These are phyloP conservation scores for Russula emetica DNA, from an alignment of 768 basidiomycete genomes.

Conservation along the genomic window DNA sequence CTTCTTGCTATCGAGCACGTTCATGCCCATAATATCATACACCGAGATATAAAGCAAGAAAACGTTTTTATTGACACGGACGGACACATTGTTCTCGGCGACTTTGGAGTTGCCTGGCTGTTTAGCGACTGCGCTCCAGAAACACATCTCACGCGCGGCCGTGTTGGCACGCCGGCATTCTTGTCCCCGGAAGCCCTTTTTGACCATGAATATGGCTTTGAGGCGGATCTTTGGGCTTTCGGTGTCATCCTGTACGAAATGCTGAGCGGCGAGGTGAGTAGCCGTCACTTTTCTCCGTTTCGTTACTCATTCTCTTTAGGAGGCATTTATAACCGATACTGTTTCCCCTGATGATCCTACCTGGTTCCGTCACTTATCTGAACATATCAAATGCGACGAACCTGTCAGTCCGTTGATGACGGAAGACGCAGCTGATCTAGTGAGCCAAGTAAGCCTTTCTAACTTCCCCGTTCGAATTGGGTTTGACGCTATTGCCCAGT, in stretches of 20 bases:
- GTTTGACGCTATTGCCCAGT: neutral
- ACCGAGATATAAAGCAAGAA: conserved; percentile 99
- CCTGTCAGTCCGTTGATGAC: conserved; percentile 7
- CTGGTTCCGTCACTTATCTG: conserved; percentile 8
- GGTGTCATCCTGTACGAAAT: conserved; percentile 25
- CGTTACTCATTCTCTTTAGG: neutral
- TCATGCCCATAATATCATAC: conserved; percentile 95
- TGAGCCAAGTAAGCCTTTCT: conserved; percentile 4
- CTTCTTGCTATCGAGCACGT: conserved; percentile 41
- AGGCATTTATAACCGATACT: conserved; percentile 12
- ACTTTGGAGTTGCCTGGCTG: conserved; percentile 96
- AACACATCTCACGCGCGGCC: neutral
- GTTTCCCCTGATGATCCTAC: conserved; percentile 5
- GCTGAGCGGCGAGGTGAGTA: conserved; percentile 19
- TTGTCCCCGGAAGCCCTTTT: conserved; percentile 22
- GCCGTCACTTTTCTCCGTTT: neutral
- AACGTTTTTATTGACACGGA: conserved; percentile 89
- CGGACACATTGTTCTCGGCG: conserved; percentile 84
- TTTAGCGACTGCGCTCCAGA: conserved; percentile 63
- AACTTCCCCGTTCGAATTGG: too few species aligned
- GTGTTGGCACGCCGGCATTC: conserved; percentile 23
- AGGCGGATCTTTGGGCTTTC: conserved; percentile 24
- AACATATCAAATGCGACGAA: conserved; percentile 12
- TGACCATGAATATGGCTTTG: conserved; percentile 18
- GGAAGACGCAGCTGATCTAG: conserved; percentile 13